phyloP scores from a whole-genome alignment of 306 rosid species.

The Quercus mongolica region DNA sequence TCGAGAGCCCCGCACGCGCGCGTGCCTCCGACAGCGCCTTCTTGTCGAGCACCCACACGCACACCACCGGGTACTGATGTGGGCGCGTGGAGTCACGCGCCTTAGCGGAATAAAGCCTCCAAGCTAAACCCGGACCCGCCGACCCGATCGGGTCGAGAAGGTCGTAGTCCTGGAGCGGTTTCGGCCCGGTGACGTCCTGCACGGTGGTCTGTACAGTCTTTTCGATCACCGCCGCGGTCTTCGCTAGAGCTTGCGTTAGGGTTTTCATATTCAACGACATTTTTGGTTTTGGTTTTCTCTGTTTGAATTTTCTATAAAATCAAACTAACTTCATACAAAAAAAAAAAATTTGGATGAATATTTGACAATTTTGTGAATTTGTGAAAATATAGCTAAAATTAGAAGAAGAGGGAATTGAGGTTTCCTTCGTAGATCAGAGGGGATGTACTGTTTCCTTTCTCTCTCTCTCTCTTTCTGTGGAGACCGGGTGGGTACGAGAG shows the following conservation, averaged over 20 bases:
- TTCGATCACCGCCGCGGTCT: constrained; percentile 94
- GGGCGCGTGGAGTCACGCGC: constrained; percentile 76
- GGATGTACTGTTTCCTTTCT: neutral
- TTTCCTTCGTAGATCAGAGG: constrained; percentile 11
- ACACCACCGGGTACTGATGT: constrained; percentile 85
- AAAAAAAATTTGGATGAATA: too few relatives aligned
- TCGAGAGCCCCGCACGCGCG: constrained; percentile 64
- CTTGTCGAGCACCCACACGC: constrained; percentile 94
- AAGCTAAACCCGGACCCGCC: constrained; percentile 79
- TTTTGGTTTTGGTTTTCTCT: neutral
- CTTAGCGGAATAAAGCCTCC: constrained; percentile 77
- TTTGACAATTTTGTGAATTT: too few relatives aligned
- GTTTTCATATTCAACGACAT: constrained; percentile 95
- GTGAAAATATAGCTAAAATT: too few relatives aligned
- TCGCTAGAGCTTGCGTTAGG: constrained; percentile 95
- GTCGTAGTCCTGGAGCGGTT: constrained; percentile 86
- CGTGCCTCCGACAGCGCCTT: constrained; percentile 66
- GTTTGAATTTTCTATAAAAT: too few relatives aligned
- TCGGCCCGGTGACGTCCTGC: constrained; percentile 98
- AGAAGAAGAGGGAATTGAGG: neutral
- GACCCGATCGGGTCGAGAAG: constrained; percentile 95
- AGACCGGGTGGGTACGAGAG: too few relatives aligned
- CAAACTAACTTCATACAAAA: too few relatives aligned
- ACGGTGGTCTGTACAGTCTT: constrained; percentile 88
- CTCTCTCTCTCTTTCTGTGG: neutral